Evolutionary conservation across 2,329 filamentous ascomycete genomes (phyloP).

Genomic region (Falciphora oryzae): DNA sequence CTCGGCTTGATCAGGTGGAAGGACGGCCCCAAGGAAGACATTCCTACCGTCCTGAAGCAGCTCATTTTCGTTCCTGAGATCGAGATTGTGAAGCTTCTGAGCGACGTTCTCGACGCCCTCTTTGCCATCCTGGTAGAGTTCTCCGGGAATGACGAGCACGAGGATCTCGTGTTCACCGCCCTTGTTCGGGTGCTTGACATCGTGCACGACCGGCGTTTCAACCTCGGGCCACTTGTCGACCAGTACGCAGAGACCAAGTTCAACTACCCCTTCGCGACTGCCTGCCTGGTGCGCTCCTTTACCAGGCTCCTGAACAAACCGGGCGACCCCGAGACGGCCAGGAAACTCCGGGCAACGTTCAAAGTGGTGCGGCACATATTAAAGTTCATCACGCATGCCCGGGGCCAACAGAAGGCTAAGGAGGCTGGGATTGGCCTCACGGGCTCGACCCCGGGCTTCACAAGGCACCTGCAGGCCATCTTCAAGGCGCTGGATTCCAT

Average conservation of each 20-base stretch:
- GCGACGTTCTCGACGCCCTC: constrained; percentile 81
- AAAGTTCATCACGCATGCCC: constrained; percentile 88
- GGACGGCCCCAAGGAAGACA: constrained; percentile 63
- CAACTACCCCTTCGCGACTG: constrained; percentile 87
- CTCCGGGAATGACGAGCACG: constrained; percentile 84
- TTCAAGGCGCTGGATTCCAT: constrained; percentile 86
- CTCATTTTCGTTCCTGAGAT: constrained; percentile 94
- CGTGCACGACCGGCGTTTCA: constrained; percentile 90
- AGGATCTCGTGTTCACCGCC: constrained; percentile 87
- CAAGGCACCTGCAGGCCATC: constrained; percentile 74
- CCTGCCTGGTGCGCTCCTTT: constrained; percentile 82
- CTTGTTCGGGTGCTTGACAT: constrained; percentile 87
- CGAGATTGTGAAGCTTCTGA: constrained; percentile 90
- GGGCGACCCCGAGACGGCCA: constrained; percentile 74
- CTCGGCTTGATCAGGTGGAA: constrained; percentile 83
- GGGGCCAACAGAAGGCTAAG: constrained; percentile 81
- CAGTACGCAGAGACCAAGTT: constrained; percentile 84
- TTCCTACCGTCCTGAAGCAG: constrained; percentile 70
- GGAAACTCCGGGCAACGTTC: constrained; percentile 82
- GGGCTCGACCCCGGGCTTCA: constrained; percentile 66
- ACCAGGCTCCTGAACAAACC: constrained; percentile 76
- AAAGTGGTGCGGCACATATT: constrained; percentile 92
- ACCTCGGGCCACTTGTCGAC: constrained; percentile 83
- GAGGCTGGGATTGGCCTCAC: constrained; percentile 83
- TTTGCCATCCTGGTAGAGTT: constrained; percentile 90